Base-by-base conservation (phyloP, 495 filamentous ascomycete species). In the Monascus purpureus region DNA sequence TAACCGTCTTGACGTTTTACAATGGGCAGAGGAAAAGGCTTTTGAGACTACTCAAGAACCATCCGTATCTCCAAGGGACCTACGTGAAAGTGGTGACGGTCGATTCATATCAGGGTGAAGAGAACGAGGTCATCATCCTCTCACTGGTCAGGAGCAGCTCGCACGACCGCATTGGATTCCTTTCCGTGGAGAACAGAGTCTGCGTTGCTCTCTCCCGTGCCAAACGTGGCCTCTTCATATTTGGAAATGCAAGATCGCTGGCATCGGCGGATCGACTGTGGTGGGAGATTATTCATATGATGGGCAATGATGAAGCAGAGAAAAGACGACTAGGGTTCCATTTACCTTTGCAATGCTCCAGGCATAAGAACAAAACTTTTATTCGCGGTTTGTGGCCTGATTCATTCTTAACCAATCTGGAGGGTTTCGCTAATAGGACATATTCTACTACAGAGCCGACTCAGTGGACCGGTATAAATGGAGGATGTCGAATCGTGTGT, bases 81-180 rank as follows among this genome's bases (percentile, higher is more conserved):
- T 47, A 52, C 20, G 67, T 80, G 43, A 85, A 82, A 15, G 74
- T 95, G 1, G 67, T 64, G 24, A 95, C 90, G 0, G 82, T 96
- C 0, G 90, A 96, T 45, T 86, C 82, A 0, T 95, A 88, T 49
- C 90, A 96, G 47, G 88, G 88, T 17, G 85, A 95, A 47, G 86
- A 96, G 43, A 95, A 95, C 42, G 82, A 84, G 13, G 62, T 95
- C 22, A 58, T 95, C 12, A 42, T 96, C 3, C 62, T 95, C 1
- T 93, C 87, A 0, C 58, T 95, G 0, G 88, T 94, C 8, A 67
- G 90, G 28, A 87, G 77, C 43, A 81, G 76, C 38, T 22, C 35
- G 8, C 26, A 55, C 14, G 35, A 58, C 20, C 45, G 53, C 4
- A 73, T 83, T 29, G 82, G 82, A 2, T 95, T 88, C 44, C 54